These are phyloP conservation scores for Platanthera guangdongensis DNA, from an alignment of 106 monocot species.

Conservation along the genomic window DNA sequence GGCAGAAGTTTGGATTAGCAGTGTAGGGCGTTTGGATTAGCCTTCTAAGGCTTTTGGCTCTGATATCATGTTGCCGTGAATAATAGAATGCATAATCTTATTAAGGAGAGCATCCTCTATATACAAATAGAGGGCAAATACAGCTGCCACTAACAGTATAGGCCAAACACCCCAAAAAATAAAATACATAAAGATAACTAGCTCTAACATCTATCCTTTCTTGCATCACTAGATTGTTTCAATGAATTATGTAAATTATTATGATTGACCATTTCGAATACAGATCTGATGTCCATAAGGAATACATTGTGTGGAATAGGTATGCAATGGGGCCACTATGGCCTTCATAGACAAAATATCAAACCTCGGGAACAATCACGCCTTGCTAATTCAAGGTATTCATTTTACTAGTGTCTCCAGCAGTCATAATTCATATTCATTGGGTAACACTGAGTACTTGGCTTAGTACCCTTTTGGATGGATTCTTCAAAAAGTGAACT, in stretches of 20 bases:
- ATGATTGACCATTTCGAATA: not conserved
- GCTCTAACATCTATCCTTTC: not conserved
- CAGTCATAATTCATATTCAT: not conserved
- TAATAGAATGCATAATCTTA: too few relatives aligned
- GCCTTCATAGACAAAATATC: slow-evolving; percentile 51
- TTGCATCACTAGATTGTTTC: not conserved
- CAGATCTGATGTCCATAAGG: slow-evolving; percentile 2
- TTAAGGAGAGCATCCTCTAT: too few relatives aligned
- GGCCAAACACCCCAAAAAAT: too few relatives aligned
- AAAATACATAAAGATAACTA: too few relatives aligned
- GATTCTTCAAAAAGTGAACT: too few relatives aligned
- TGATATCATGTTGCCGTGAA: too few relatives aligned
- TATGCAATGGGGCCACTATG: slow-evolving; percentile 72
- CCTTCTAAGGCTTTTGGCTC: too few relatives aligned
- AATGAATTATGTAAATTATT: not conserved
- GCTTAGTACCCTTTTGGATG: not conserved
- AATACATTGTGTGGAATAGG: slow-evolving; percentile 25
- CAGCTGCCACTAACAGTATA: too few relatives aligned
- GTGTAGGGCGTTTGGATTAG: too few relatives aligned
- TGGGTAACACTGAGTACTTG: not conserved
- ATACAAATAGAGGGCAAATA: too few relatives aligned
- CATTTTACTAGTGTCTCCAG: not conserved
- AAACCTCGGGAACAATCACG: slow-evolving; percentile 23
- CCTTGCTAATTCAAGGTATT: slow-evolving; percentile 69
- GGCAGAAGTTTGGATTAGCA: too few relatives aligned